Percentiles rank a stretch among this genome's conserved stretches.
These are phyloP conservation scores for Microdochium trichocladiopsis DNA, from an alignment of 2,329 filamentous ascomycete genomes.

Conservation along the genomic window DNA sequence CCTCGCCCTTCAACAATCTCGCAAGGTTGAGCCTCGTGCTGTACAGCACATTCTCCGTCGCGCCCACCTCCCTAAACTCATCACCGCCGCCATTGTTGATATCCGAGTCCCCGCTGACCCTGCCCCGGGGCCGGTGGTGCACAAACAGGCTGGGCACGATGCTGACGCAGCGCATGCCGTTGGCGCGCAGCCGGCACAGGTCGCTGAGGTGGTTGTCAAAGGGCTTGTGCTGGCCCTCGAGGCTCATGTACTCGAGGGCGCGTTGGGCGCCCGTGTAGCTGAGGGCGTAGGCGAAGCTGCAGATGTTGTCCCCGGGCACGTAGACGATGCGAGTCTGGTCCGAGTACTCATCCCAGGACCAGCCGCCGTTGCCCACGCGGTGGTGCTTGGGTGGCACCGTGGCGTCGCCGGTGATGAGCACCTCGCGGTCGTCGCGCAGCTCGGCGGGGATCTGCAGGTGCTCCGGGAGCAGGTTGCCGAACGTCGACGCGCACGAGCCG, in stretches of 20 bases:
- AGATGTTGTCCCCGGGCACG: constrained; percentile 25
- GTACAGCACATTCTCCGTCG: constrained; percentile 23
- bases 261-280: constrained; percentile 22
- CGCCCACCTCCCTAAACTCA: constrained; percentile 17
- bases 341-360: constrained; percentile 16
- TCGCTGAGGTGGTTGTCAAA: constrained; percentile 28
- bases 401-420: constrained; percentile 14
- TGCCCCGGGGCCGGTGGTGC: constrained; percentile 21
- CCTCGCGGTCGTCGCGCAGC: constrained; percentile 7
- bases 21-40: constrained; percentile 21
- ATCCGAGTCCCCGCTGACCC: constrained; percentile 20
- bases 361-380: constrained; percentile 16
- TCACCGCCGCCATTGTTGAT: constrained; percentile 15
- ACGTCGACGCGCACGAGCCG: constrained; percentile 36
- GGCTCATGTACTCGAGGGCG: constrained; percentile 25
- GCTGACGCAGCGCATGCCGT: constrained; percentile 19
- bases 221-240: constrained; percentile 20
- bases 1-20: constrained; percentile 14
- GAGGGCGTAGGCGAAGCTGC: constrained; percentile 29
- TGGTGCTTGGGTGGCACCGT: constrained; percentile 16
- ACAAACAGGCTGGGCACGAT: constrained; percentile 26
- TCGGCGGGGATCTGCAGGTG: constrained; percentile 8
- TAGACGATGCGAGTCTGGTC: constrained; percentile 28
- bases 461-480: constrained; percentile 18
- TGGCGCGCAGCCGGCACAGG: constrained; percentile 23